A percentile compares a stretch with the other conserved stretches of the same genome.
Conservation (phyloP, 495 filamentous ascomycete genomes). For the Aspergillus saccharolyticus region DNA sequence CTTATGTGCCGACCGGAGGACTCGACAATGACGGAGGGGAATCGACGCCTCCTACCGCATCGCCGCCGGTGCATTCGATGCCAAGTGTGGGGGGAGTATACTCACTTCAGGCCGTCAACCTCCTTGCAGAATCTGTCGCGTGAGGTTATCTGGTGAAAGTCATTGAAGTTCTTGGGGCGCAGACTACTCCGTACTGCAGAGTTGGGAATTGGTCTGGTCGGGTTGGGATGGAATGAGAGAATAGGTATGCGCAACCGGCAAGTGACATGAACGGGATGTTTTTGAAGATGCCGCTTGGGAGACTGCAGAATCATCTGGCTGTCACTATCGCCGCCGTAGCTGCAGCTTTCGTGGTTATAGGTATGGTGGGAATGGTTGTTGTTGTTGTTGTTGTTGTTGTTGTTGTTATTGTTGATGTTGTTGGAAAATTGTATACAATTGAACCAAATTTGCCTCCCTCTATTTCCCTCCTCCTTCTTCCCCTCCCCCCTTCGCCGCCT, state of each 20-base stretch:
- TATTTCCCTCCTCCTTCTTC: too few species aligned
- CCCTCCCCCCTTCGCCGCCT: background rate
- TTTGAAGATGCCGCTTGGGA: too few species aligned
- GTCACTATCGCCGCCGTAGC: too few species aligned
- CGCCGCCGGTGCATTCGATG: background rate
- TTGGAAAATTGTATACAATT: background rate
- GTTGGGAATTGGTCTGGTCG: background rate
- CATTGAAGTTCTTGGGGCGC: too few species aligned
- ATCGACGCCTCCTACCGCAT: background rate
- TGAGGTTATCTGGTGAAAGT: background rate
- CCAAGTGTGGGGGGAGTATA: background rate
- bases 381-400: background rate
- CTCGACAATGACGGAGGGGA: background rate
- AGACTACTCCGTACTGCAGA: too few species aligned
- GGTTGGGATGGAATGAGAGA: background rate
- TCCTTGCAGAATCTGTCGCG: background rate
- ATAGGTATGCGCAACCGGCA: background rate
- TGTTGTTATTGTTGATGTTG: background rate
- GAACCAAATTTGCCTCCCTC: background rate
- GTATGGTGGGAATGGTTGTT: too few species aligned
- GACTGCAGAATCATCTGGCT: too few species aligned
- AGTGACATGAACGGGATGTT: too few species aligned
- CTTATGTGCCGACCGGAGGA: background rate
- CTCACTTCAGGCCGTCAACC: background rate
- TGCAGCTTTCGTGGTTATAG: too few species aligned